Base-by-base conservation (phyloP, 2,329 filamentous ascomycete genomes). In the Didymella lethalis region DNA sequence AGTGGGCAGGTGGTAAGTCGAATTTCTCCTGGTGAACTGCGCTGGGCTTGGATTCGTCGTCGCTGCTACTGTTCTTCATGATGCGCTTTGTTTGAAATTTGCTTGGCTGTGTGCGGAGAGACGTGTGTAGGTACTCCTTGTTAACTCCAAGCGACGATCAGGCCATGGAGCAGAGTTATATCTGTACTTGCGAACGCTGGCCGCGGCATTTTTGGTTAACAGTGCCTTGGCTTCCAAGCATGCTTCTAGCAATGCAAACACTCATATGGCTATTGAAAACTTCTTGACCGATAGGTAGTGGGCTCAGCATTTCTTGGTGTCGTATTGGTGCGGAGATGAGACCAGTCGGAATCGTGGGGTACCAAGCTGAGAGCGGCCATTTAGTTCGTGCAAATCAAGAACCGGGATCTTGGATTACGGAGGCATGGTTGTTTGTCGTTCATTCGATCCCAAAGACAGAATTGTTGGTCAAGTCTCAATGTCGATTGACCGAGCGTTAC, bases 1-100 rank as follows among this genome's bases (percentile, higher is more conserved):
- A 28, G n/a, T 48, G 40, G 11, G 31, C n/a, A 16, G 48, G 8
- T 16, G 56, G 40, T 2, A 55, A 36, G 20, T 54, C 54, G 25
- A 54, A 23, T 10, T 54, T 57, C 43, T 69, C 64, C 28, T 67
- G 60, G 4, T 46, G 56, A 1, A 52, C 16, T 10, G 52, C 34
- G 7, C 41, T 23, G 2, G 44, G 34, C 41, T 69, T 69, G 44
- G 54, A 57, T 6, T 68, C 57, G 26, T 62, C 64, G 43, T 63
- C 53, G 48, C 46, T 65, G 29, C 51, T 65, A 55, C 60, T 65
- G 28, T 40, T 64, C 49, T 14, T 59, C 47, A 47, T 46, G 25
- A 20, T 26, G 31, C 1, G 11, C 14, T 41, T 23, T 2, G 16
- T 6, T 31, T 14, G n/a, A 32, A 16, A 26, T n/a, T 16, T 36